Base-by-base conservation (phyloP, 2,329 filamentous ascomycete genomes). In the Daldinia eschscholtzii region DNA sequence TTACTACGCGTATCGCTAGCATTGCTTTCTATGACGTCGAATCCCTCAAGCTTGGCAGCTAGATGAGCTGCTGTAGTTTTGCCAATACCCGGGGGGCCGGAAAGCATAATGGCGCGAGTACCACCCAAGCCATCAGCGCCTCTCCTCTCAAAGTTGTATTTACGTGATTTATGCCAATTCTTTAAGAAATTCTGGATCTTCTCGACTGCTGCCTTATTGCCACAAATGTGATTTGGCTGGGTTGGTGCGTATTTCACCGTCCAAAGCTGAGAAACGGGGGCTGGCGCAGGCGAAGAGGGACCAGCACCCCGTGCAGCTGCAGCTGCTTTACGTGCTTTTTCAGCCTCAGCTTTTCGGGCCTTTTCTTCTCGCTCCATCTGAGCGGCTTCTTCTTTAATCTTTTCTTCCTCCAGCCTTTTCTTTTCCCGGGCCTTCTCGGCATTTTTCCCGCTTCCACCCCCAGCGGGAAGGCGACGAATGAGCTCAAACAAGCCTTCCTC, bases 31-130 rank as follows among this genome's bases (percentile, higher is more conserved):
- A 99, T 85, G 48, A 98, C 88, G 79, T 99, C 96, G 77, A 93
- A 98, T 1, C 95, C 94, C 78, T 97, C 94, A 20, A 98, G 83
- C 76, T 94, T 97, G 0, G 96, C 95, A 15, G 97, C 93, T 33
- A 99, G 85, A 83, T 99, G 96, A 26, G 96, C 96, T 57, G 97
- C 93, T 35, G 96, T 99, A 1, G 96, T 99, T 82, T 99, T 99
- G 73, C 96, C 96, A 72, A 99, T 97, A 18, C 96, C 96, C 33
- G 96, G 96, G 15, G 96, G 95, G 0, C 96, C 96, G 73, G 97
- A 94, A 61, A 99, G 91, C 78, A 98, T 97, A 72, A 98, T 91
- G n/a, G 95, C 93, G 71, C 96, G 91, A 75, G 92, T 92, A 0
- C 87, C 86, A 37, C 95, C 95, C 78, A 91, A 91, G 1, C 94